Evolutionary conservation across 768 basidiomycete species (phyloP), one percentile per base, ranked within the genome.

Genomic region (Neoboletus magnificus): DNA sequence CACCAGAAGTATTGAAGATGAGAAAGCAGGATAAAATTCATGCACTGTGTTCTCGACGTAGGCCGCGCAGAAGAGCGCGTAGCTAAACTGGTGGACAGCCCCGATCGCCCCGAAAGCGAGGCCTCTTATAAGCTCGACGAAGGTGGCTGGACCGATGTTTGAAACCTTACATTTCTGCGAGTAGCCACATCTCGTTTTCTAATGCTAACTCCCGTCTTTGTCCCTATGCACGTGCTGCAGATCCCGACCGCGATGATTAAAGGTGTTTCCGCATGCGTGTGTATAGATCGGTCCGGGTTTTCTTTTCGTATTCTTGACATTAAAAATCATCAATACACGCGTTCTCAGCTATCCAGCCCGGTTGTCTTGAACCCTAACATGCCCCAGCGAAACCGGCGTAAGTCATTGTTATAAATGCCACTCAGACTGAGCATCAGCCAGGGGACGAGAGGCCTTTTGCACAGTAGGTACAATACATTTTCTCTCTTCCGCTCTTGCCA

Each of bases 61-160:
- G 91, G 91, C 57, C 87, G 92, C 25, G 91, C 89, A 3, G 91
- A 93, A 70, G 91, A 93, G 73, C 88, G 91, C 58, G 91, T 93
- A 29, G 91, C 91, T 8, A 93, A 93, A 66, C 77, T 93, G 4
- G 92, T 93, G 27, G 91, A 93, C 68, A 92, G 90, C 63, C 91
- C 91, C 5, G 91, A 93, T 64, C 81, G 86, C 45, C 91, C 91
- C 18, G 91, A 93, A 73, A 91, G 89, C 67, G 91, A 93, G 71
- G 91, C 92, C 9, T 90, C 91, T 4, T 93, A 93, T 72, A 93
- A 93, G 69, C 76, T 93, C 29, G 90, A 93, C 65, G 91, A 93
- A 77, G 91, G 91, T 37, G 91, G 91, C 30, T 93, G 91, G 91
- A 79, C 84, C 20, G 91, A 93, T 66, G 84, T 93, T 56, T 93